Conservation (phyloP, 139 green algal species). For the Nannochloris sp. region DNA sequence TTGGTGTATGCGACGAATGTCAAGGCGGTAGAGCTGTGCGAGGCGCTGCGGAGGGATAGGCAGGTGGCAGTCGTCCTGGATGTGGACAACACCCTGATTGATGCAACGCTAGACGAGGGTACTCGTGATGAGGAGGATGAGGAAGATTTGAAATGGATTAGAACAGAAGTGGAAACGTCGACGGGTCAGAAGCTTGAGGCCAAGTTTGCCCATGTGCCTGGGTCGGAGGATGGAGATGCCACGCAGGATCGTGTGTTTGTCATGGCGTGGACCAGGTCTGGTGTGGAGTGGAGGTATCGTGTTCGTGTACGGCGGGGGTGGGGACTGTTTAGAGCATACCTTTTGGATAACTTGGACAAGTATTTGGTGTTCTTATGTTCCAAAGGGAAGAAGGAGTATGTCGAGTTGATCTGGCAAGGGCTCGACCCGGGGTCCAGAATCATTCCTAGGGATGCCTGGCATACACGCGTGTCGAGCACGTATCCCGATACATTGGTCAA, state of each 20-base stretch:
- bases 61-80: constrained; percentile 17
- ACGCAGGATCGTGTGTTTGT: constrained; percentile 9
- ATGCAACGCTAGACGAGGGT: constrained; percentile 13
- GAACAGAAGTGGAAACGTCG: constrained; percentile 13
- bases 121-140: constrained; percentile 10
- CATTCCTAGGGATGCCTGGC: constrained; percentile 16
- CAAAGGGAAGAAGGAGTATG: constrained; percentile 37
- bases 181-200: constrained; percentile 10
- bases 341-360: constrained; percentile 10
- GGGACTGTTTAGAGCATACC: constrained; percentile 15
- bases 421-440: constrained; percentile 13
- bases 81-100: constrained; percentile 34
- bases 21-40: constrained; percentile 28
- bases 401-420: constrained; percentile 32
- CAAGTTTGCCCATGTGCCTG: constrained; percentile 19
- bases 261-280: constrained; percentile 26
- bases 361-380: constrained; percentile 27
- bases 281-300: constrained; percentile 22
- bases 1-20: constrained; percentile 31
- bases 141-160: constrained; percentile 21
- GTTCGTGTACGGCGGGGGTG: constrained; percentile 28
- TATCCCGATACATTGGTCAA: constrained; percentile 23
- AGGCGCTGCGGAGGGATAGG: constrained; percentile 9
- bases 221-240: not conserved
- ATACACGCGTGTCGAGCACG: constrained; percentile 17